Evolutionary conservation across 1,139 yeast genomes (phyloP), one percentile per base, ranked within the genome.

Genomic region (Yamadazyma dushanensis): DNA sequence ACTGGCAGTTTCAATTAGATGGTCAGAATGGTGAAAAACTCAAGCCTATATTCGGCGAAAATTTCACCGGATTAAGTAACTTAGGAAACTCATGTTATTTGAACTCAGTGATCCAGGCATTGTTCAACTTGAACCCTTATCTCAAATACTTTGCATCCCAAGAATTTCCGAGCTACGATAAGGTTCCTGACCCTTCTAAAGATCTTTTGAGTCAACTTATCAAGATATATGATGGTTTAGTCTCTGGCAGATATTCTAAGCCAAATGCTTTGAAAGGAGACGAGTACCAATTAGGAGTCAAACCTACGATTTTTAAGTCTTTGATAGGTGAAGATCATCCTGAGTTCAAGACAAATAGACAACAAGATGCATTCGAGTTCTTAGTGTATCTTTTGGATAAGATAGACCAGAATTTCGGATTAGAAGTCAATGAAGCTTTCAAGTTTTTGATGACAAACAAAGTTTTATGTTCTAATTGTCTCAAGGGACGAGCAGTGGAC

Each of bases 311-410:
- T 40, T 82, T 92, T 59, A 92, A 90, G 56, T 65, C 76, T 3
- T 64, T 88, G 18, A 69, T 94, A 37, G 97, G 96, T 1, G 74
- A 74, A 37, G 79, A 78, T 29, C 95, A 92, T 57, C 70, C 73
- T 11, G 98, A 92, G 53, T 92, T 92, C 51, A 72, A 82, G 31
- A 82, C 96, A 0, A 86, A 83, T 72, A 78, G 80, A 49, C 99
- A 92, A 54, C 98, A 92, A 57, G 99, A 92, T 65, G 94, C 97
- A 0, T 85, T 83, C 66, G 98, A 92, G 56, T 94, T 89, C 54
- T 73, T 89, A 57, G 64, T 78, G 8, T 83, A 81, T 54, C 59
- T 90, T 15, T 52, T 83, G 25, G 86, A 83, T 40, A 73, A 77
- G 46, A 57, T 87, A 23, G 92, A 84, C 46, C 63, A 63, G 29